These are phyloP conservation scores for Saccharomyces hybrid DNA, from an alignment of 1,139 yeast species.

Conservation along the genomic window DNA sequence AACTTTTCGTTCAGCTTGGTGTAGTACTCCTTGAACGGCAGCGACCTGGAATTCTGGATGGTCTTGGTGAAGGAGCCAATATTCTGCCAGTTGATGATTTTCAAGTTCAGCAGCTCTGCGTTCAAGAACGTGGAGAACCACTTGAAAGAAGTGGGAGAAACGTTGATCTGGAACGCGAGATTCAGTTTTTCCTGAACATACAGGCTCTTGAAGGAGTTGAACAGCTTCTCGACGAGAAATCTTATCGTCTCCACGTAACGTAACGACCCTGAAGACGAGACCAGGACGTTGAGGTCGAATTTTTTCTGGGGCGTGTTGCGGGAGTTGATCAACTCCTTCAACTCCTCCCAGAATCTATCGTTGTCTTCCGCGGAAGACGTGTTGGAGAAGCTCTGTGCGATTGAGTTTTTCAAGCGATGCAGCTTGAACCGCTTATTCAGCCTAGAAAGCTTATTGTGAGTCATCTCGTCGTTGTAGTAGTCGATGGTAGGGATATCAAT, in stretches of 20 bases:
- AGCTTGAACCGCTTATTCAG: constrained; percentile 28
- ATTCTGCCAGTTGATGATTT: constrained; percentile 7
- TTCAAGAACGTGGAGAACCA: constrained; percentile 30
- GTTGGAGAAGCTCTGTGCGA: constrained; percentile 24
- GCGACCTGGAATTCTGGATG: constrained; percentile 7
- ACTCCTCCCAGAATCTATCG: constrained; percentile 17
- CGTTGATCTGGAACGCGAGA: constrained; percentile 22
- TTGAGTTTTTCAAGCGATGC: constrained; percentile 21
- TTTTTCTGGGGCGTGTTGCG: constrained; percentile 1
- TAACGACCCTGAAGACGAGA: constrained; percentile 29
- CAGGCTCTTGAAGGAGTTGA: constrained; percentile 7
- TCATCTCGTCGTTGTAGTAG: constrained; percentile 29
- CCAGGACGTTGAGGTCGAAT: constrained; percentile 4
- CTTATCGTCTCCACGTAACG: constrained; percentile 32
- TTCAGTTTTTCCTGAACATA: constrained; percentile 10
- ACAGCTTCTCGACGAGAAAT: constrained; percentile 26
- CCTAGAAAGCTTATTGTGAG: constrained; percentile 22
- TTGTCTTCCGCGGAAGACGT: constrained; percentile 10
- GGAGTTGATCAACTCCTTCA: constrained; percentile 1
- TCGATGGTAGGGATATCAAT: constrained; percentile 33
- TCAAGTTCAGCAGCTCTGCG: constrained; percentile 18
- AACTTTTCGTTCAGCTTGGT: constrained; percentile 25
- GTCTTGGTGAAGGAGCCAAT: constrained; percentile 11
- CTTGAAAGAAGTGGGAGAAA: constrained; percentile 26
- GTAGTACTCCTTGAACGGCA: constrained; percentile 31